These are phyloP conservation scores for Cordyceps fumosorosea DNA, from an alignment of 2,329 filamentous ascomycete genomes.

Conservation along the genomic window DNA sequence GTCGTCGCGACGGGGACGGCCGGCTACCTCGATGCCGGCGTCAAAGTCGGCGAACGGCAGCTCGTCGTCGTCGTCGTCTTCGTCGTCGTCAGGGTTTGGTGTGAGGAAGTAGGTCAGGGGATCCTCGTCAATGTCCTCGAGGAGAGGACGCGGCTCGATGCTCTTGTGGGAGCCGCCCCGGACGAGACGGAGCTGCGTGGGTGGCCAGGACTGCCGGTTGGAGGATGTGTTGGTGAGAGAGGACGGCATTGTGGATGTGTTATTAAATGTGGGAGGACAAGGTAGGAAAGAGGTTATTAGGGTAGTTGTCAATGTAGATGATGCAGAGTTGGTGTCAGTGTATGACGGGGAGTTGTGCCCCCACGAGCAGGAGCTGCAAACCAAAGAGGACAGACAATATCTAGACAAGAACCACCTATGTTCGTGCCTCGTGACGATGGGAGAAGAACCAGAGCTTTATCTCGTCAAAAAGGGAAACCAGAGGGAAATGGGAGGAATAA, in stretches of 20 bases:
- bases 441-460: not conserved
- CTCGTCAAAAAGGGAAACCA: not conserved
- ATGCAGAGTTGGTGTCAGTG: not conserved
- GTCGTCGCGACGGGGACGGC: slow-evolving; percentile 31
- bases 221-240: slow-evolving; percentile 25
- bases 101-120: slow-evolving; percentile 52
- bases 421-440: too few species aligned
- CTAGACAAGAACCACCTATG: not conserved
- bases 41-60: slow-evolving; percentile 37
- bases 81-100: slow-evolving; percentile 33
- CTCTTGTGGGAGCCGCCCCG: slow-evolving; percentile 28
- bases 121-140: slow-evolving; percentile 45
- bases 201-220: slow-evolving; percentile 44
- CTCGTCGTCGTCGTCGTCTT: slow-evolving; percentile 34
- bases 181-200: slow-evolving; percentile 42
- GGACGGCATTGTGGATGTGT: slow-evolving; percentile 25
- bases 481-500: not conserved
- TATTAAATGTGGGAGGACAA: not conserved
- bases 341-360: not conserved
- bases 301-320: not conserved
- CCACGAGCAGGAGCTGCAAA: not conserved
- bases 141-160: slow-evolving; percentile 33
- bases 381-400: not conserved
- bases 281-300: not conserved
- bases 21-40: slow-evolving; percentile 49